Conservation (phyloP, 352 stramenopile species). For the Phytopythium cucurbitacearum region DNA sequence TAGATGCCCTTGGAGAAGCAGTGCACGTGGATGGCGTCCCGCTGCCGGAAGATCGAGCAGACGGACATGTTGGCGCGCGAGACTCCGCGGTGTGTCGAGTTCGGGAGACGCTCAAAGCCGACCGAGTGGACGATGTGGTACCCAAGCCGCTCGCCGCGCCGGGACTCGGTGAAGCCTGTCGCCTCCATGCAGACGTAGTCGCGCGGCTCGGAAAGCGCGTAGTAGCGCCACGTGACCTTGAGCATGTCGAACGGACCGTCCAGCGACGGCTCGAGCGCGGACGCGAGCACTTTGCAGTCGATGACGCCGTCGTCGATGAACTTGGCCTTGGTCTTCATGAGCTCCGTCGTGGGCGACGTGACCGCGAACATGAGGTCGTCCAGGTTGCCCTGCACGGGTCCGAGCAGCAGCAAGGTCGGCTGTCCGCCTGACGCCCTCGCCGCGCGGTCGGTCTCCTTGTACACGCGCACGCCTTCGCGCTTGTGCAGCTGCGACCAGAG, state of each 20-base stretch:
- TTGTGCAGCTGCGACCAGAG: conserved; percentile 24
- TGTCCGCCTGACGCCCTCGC: conserved; percentile 11
- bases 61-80: conserved; percentile 37
- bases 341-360: conserved; percentile 27
- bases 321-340: conserved; percentile 29
- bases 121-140: conserved; percentile 38
- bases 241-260: conserved; percentile 32
- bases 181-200: conserved; percentile 36
- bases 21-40: conserved; percentile 18
- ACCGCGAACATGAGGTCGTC: conserved; percentile 44
- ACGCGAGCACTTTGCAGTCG: conserved; percentile 22
- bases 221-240: conserved; percentile 33
- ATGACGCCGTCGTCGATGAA: conserved; percentile 25
- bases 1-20: conserved; percentile 29
- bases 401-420: conserved; percentile 24
- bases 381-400: conserved; percentile 34
- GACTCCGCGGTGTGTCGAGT: conserved; percentile 22
- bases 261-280: conserved; percentile 26
- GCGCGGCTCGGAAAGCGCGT: conserved; percentile 22
- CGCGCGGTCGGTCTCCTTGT: conserved; percentile 27
- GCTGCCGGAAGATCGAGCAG: conserved; percentile 40
- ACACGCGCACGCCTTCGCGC: conserved; percentile 22
- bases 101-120: conserved; percentile 25
- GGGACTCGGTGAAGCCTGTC: conserved; percentile 16
- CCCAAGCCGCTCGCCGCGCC: conserved; percentile 20